These are phyloP conservation scores for Xerocomus potaroensis DNA, from an alignment of 768 basidiomycete species.

Conservation along the genomic window DNA sequence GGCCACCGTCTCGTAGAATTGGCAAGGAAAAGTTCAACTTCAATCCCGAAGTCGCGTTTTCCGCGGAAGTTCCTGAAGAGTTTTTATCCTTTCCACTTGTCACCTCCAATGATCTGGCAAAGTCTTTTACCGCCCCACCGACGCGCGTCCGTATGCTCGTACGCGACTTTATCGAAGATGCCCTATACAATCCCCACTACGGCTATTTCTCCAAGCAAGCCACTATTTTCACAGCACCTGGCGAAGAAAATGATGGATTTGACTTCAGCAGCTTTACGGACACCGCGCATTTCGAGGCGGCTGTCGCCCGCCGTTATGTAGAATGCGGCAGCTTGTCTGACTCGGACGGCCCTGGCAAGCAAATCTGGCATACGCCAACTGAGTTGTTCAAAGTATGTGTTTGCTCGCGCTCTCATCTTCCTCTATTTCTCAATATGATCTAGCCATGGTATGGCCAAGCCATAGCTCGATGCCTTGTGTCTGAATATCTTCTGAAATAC, in stretches of 20 bases:
- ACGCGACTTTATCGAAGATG: slow-evolving; percentile 95
- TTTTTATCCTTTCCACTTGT: slow-evolving; percentile 52
- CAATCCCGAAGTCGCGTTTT: slow-evolving; percentile 58
- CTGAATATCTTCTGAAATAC: slow-evolving; percentile 90
- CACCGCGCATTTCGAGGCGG: slow-evolving; percentile 72
- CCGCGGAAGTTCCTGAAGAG: slow-evolving; percentile 41
- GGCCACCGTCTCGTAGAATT: slow-evolving; percentile 7
- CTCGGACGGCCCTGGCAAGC: slow-evolving; percentile 68
- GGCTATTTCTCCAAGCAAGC: slow-evolving; percentile 96
- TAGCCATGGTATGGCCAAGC: slow-evolving; percentile 95
- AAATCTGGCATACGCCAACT: slow-evolving; percentile 98
- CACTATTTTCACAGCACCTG: slow-evolving; percentile 72
- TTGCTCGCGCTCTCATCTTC: neutral
- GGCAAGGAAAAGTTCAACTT: slow-evolving; percentile 71
- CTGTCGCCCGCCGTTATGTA: slow-evolving; percentile 73
- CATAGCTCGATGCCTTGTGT: slow-evolving; percentile 82
- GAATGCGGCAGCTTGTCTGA: slow-evolving; percentile 58
- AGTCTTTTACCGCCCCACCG: slow-evolving; percentile 52
- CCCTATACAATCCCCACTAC: slow-evolving; percentile 94
- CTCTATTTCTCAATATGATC: slow-evolving; percentile 6
- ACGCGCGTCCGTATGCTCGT: slow-evolving; percentile 87
- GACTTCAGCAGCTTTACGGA: slow-evolving; percentile 67
- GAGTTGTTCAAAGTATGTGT: slow-evolving; percentile 86
- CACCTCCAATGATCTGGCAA: slow-evolving; percentile 67
- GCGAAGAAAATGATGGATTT: slow-evolving; percentile 43